Base-by-base conservation (phyloP, 306 rosid species). In the Mimosa pudica region DNA sequence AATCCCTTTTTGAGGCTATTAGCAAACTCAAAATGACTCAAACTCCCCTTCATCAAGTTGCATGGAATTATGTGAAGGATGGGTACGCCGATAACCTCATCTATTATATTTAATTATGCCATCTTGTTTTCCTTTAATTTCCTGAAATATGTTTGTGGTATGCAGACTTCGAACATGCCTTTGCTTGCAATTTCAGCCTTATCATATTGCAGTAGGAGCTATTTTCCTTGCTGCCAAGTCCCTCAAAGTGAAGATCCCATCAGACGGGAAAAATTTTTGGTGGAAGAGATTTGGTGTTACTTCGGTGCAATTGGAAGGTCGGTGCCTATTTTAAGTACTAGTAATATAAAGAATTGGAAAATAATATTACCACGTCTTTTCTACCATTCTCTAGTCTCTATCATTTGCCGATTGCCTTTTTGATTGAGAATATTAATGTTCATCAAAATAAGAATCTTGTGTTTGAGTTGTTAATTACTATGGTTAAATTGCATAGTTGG, bases 271-370 rank as follows among this genome's bases (percentile, higher is more conserved):
- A 88, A 92, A 87, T 91, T 91, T 92, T 77, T 95, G 98, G 98
- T 95, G 98, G 98, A 98, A 92, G 85, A 97, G 91, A 86, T 91
- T 95, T 89, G 98, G 92, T 82, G 98, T 95, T 89, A 95, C 95
- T 82, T 97, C 98, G 73, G 97, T 98, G 82, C 98, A 95, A 85
- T 91, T 95, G 97, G 98, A 95, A 92, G 98, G 98, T 95, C 85
- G 91, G 97, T 89, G 84, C 86, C 92, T 67, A 79, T 85, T 77
- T 85, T 72, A 76, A 76, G 83, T 83, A 41, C 61, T 88, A 78
- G 86, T 85, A 30, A 76, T 74, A 82, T 85, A 78, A 82, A 74
- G 85, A 77, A 77, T 77, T 65, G 70, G 81, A 46, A 77, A 82
- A 33, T 61, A 75, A 77, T 80, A 82, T 52, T 77, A 83, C 86